These are phyloP conservation scores for Solanum stenotomum DNA, from an alignment of 257 asterid species.

Conservation along the genomic window DNA sequence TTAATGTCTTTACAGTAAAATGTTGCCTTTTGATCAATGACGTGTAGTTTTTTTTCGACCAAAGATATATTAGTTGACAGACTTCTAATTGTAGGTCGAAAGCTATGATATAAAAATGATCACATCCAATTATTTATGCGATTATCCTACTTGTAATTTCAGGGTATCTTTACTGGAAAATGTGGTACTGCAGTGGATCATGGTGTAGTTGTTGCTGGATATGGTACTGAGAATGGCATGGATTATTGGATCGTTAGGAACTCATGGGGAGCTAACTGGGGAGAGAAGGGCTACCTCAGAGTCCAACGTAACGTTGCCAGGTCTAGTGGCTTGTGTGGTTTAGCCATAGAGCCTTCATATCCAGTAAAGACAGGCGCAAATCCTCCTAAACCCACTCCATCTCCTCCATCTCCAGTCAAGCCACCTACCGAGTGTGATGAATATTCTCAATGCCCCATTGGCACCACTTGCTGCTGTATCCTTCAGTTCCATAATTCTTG, in stretches of 20 bases:
- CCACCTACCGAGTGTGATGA: conserved; percentile 42
- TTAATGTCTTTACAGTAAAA: not conserved
- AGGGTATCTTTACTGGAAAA: conserved; percentile 52
- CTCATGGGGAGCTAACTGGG: conserved; percentile 57
- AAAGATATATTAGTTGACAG: not conserved
- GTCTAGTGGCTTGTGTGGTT: conserved; percentile 36
- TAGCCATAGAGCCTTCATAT: conserved; percentile 52
- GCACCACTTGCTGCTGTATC: conserved; percentile 56
- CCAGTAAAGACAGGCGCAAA: conserved; percentile 36
- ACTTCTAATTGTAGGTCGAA: not conserved
- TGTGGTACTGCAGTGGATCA: conserved; percentile 44
- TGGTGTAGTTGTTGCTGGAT: conserved; percentile 44
- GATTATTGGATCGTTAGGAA: conserved; percentile 52
- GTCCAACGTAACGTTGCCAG: conserved; percentile 36
- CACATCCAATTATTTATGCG: not conserved
- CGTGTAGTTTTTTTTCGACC: not conserved
- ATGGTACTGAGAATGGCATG: conserved; percentile 31
- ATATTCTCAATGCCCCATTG: conserved; percentile 29
- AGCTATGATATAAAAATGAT: not conserved
- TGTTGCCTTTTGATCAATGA: not conserved
- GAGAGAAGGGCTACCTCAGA: conserved; percentile 41
- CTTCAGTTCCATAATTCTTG: conserved; percentile 21
- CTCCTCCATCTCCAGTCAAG: conserved; percentile 48
- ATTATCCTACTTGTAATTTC: not conserved
- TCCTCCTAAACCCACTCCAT: conserved; percentile 52